Evolutionary conservation across 805 yeast species (phyloP).

Genomic region (Yarrowia bubula): DNA sequence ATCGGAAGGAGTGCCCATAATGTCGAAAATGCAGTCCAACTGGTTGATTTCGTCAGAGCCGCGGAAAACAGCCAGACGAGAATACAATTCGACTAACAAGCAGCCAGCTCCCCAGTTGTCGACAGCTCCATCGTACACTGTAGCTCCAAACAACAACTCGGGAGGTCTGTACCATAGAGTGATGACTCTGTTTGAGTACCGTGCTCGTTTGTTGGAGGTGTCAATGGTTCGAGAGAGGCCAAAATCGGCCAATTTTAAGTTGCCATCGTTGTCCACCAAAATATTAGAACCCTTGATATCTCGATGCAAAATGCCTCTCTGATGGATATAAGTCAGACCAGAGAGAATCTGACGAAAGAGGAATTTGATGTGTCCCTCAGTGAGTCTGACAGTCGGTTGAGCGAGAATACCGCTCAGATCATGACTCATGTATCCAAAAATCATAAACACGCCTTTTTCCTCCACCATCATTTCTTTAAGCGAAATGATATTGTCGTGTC

Average conservation of each 20-base stretch:
- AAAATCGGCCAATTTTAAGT: slow-evolving; percentile 89
- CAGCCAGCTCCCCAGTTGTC: slow-evolving; percentile 99
- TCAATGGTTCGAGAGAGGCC: slow-evolving; percentile 68
- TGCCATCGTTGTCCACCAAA: slow-evolving; percentile 68
- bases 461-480: slow-evolving; percentile 89
- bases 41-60: slow-evolving; percentile 89
- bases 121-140: slow-evolving; percentile 84
- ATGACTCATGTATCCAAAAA: slow-evolving; percentile 90
- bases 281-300: slow-evolving; percentile 96
- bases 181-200: slow-evolving; percentile 92
- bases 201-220: slow-evolving; percentile 48
- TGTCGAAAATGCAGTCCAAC: slow-evolving; percentile 66
- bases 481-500: slow-evolving; percentile 79
- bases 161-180: slow-evolving; percentile 98
- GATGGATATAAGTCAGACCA: slow-evolving; percentile 82
- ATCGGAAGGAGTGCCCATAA: slow-evolving; percentile 82
- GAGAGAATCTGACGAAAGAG: slow-evolving; percentile 69
- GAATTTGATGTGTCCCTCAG: slow-evolving; percentile 72
- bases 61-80: slow-evolving; percentile 73
- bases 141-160: slow-evolving; percentile 83
- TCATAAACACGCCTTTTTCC: slow-evolving; percentile 70
- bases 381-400: slow-evolving; percentile 64
- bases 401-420: slow-evolving; percentile 85
- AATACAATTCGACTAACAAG: slow-evolving; percentile 75
- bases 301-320: slow-evolving; percentile 62